A percentile compares a stretch with the other conserved stretches of the same genome.
phyloP scores from a whole-genome alignment of 768 basidiomycete species.

The Hypholoma sublateritium region DNA sequence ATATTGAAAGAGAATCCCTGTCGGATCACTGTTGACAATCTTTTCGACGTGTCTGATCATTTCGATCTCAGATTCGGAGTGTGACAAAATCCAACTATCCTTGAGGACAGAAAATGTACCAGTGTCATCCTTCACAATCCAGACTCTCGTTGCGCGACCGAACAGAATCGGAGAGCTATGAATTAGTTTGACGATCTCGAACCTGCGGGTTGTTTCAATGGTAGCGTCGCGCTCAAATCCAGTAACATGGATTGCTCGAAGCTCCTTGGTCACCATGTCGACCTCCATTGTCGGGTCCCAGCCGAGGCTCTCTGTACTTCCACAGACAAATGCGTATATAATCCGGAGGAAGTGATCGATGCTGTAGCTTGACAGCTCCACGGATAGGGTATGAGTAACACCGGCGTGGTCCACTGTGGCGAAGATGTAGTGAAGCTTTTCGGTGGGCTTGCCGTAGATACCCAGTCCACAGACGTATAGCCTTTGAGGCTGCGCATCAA shows the following conservation, averaged over 20 bases:
- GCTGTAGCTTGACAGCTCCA: no score
- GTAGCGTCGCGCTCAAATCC: neutral
- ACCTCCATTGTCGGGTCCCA: constrained; percentile 4
- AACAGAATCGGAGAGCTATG: constrained; percentile 10
- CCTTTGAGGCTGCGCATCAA: constrained; percentile 6
- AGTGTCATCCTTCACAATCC: constrained; percentile 8
- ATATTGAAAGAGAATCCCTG: constrained; percentile 3
- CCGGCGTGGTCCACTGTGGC: neutral
- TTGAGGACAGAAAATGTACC: constrained; percentile 9
- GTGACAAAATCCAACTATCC: constrained; percentile 7
- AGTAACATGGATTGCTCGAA: neutral
- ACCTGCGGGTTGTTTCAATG: neutral
- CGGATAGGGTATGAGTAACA: no score
- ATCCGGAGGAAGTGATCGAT: neutral
- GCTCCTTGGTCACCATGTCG: neutral
- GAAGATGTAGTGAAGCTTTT: neutral
- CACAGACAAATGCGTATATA: neutral
- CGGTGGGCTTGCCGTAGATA: neutral
- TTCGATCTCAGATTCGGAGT: constrained; percentile 3
- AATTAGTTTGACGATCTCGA: constrained; percentile 8
- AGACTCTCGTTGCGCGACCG: constrained; percentile 9
- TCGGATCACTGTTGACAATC: neutral
- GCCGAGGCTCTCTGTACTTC: neutral
- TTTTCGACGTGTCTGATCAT: constrained; percentile 2
- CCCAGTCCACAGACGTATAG: neutral